These are phyloP conservation scores for Teratosphaeriaceae sp. DNA, from an alignment of 2,329 filamentous ascomycete genomes.

Conservation along the genomic window DNA sequence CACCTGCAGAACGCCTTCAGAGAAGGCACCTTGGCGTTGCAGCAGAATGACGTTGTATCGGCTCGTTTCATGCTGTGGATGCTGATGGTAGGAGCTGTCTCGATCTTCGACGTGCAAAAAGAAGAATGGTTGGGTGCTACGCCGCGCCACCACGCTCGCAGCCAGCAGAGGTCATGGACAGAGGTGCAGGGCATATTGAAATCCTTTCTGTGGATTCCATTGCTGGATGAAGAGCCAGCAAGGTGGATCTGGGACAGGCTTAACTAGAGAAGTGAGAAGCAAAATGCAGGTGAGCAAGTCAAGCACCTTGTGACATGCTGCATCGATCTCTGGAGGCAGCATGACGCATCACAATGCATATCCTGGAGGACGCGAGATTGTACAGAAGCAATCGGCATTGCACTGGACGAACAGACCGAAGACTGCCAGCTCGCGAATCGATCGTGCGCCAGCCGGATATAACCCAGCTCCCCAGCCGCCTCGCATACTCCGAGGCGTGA, in stretches of 20 bases:
- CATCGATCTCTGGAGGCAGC: neutral
- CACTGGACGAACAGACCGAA: no score
- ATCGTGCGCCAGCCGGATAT: no score
- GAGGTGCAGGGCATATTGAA: conserved; percentile 7
- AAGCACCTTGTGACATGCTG: conserved; percentile 1
- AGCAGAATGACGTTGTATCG: conserved; percentile 1
- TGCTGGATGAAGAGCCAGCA: conserved; percentile 2
- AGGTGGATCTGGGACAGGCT: conserved; percentile 4
- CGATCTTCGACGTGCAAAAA: conserved; percentile 2
- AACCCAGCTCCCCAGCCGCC: no score
- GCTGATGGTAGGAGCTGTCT: conserved; percentile 3
- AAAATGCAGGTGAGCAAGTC: neutral
- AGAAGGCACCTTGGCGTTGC: conserved; percentile 1
- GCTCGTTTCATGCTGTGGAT: conserved; percentile 6
- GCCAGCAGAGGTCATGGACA: conserved; percentile 3
- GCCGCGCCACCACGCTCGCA: neutral
- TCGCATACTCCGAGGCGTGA: no score
- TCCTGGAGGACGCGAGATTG: no score
- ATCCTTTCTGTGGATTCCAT: conserved; percentile 5
- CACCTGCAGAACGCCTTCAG: conserved; percentile 2
- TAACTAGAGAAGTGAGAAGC: conserved; percentile 3
- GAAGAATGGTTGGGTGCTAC: conserved; percentile 3
- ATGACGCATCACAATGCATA: no score
- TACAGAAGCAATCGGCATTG: no score
- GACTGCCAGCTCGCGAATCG: no score